Evolutionary conservation across 2,329 filamentous ascomycete species (phyloP), one percentile per base, ranked within the genome.

Genomic region (Fusarium keratoplasticum): DNA sequence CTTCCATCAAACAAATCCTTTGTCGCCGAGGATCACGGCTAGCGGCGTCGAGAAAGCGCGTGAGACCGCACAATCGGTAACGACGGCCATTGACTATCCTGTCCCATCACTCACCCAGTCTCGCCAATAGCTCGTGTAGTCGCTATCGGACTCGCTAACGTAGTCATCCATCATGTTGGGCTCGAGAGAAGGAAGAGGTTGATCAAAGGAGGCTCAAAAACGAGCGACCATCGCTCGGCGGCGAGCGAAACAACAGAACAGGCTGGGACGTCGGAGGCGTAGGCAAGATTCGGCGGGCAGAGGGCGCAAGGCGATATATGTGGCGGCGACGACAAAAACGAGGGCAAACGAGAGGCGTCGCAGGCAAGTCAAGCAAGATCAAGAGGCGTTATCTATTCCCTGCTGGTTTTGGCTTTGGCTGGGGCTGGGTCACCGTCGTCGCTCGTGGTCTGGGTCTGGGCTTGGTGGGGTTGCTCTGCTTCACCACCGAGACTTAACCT

Each of bases 71-170:
- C 31, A 60, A 58, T 40, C 55, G 63, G 22, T 40, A 50, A 20
- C 63, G 20, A 20, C 36, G 27, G 36, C 35, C 20, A 29, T 60
- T 54, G 29, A 29, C 61, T 13, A 44, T 33, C 27, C 44, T 40
- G 25, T 36, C 47, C 33, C 27, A 35, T 29, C 35, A 92, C 94
- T 87, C 88, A 98, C 96, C 96, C 96, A 99, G 86, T 99, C 96
- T 83, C 96, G 89, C 96, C 96, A 99, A 84, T 98, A 99, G 85
- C 95, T 98, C 58, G 96, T 98, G 83, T 98, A 99, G 86, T 99
- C 96, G 84, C 95, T 98, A 82, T 99, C 96, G 14, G 95, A 97
- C 84, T 99, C 96, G 82, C 95, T 98, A 76, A 95, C 95, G 84
- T 96, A 98, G 85, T 98, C 96, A 83, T 98, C 96, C 96, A 98